These are phyloP conservation scores for Chrysoporthe austroafricana DNA, from an alignment of 2,329 filamentous ascomycete genomes.

Conservation along the genomic window DNA sequence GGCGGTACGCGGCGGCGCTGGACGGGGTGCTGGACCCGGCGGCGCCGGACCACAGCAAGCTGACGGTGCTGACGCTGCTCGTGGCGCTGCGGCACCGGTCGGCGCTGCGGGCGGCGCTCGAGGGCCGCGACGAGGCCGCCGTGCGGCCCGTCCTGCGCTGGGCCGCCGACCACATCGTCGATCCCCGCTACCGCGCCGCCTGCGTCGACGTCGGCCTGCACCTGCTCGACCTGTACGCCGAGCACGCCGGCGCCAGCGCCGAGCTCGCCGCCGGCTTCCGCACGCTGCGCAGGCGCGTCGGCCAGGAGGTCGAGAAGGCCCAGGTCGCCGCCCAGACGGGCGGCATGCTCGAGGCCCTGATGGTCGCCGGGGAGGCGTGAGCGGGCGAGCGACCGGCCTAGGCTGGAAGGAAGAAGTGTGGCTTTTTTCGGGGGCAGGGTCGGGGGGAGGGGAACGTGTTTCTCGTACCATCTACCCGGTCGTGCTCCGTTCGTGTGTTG, in stretches of 20 bases:
- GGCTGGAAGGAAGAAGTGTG: neutral
- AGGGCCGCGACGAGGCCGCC: constrained; percentile 77
- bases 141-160: constrained; percentile 84
- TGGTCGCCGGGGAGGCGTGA: constrained; percentile 45
- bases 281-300: constrained; percentile 71
- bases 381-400: too few species aligned
- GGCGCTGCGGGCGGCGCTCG: constrained; percentile 78
- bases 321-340: constrained; percentile 80
- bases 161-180: constrained; percentile 78
- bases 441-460: too few species aligned
- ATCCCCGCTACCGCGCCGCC: constrained; percentile 79
- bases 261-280: constrained; percentile 74
- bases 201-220: constrained; percentile 83
- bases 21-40: constrained; percentile 72
- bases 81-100: constrained; percentile 86
- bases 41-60: constrained; percentile 57
- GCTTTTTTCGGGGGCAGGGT: neutral
- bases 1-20: constrained; percentile 75
- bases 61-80: constrained; percentile 75
- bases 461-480: neutral
- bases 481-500: constrained; percentile 7
- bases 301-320: constrained; percentile 77
- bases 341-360: constrained; percentile 81
- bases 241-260: constrained; percentile 73
- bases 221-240: constrained; percentile 84